Evolutionary conservation across 2,329 filamentous ascomycete genomes (phyloP), one percentile per base, ranked within the genome.

Genomic region (Chaetomium olivaceum): DNA sequence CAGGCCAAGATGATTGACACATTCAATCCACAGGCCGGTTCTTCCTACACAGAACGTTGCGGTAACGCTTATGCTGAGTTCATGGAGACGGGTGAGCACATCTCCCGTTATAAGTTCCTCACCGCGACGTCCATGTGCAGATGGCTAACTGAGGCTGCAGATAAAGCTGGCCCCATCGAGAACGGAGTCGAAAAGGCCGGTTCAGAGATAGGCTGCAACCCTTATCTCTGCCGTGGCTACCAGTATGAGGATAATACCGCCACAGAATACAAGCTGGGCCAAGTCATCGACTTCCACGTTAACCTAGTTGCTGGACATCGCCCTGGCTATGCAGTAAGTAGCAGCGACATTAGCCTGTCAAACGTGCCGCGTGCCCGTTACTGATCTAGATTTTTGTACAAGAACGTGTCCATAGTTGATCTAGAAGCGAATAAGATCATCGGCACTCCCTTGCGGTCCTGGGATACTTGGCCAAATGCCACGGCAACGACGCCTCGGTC

Each of bases 201-300:
- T 11, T 51, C 58, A 2, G 48, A 39, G 5, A 29, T 60, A 6
- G 21, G 21, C 9, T 60, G 58, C 46, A 60, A 52, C 14, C 27
- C 58, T 8, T 60, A 23, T n/a, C 58, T 60, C 29, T 60, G 58
- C 58, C 58, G 58, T 25, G 58, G 58, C 29, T 60, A 60, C 21
- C 58, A 60, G 27, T 51, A 51, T 31, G 58, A 60, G 48, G 58
- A 60, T 29, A 60, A 60, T 12, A 6, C 27, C 3, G 58, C 58
- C 9, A 27, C 27, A 8, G 58, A 50, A 23, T 60, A 60, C n/a
- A 33, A 25, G 29, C 27, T 21, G 1, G 58, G 58, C 29, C 46
- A 60, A n/a, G 58, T 60, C 29, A 39, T 60, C 21, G 58, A 51
- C 48, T 60, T 60, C 48, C 46, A 60, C 19, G 29, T 60, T 21